Conservation (phyloP, 768 basidiomycete genomes). For the Rhodotorula diobovata region DNA sequence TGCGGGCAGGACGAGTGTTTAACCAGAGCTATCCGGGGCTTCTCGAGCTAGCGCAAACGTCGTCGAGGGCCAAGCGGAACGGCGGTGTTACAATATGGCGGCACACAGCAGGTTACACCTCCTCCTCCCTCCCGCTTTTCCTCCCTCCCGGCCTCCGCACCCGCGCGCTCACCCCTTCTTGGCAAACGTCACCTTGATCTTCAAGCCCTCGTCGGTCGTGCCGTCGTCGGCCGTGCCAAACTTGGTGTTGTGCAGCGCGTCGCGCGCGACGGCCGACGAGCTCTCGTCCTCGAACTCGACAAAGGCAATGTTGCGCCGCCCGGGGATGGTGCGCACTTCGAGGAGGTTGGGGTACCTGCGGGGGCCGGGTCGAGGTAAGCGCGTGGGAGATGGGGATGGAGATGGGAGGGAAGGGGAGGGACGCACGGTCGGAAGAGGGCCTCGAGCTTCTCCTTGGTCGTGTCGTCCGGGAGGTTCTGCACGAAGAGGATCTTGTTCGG, state of each 20-base stretch:
- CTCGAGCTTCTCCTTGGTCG: constrained; percentile 86
- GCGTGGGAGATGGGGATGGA: neutral
- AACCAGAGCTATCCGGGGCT: too few species aligned
- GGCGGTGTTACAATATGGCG: too few species aligned
- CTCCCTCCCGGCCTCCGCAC: too few species aligned
- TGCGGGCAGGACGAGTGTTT: too few species aligned
- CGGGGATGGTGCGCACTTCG: constrained; percentile 98
- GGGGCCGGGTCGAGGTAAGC: too few species aligned
- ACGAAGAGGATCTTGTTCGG: constrained; percentile 99
- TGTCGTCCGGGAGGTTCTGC: constrained; percentile 89
- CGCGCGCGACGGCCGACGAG: constrained; percentile 84
- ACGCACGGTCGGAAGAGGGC: constrained; percentile 85
- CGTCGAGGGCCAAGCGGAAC: too few species aligned
- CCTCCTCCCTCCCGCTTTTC: too few species aligned
- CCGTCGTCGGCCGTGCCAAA: constrained; percentile 47
- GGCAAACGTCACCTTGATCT: constrained; percentile 74
- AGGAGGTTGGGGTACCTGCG: constrained; percentile 83
- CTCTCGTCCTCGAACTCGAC: constrained; percentile 94
- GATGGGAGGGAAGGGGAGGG: neutral
- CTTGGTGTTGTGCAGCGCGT: constrained; percentile 95
- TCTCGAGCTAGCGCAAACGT: too few species aligned
- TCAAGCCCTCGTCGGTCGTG: constrained; percentile 84
- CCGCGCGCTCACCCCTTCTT: constrained; percentile 33
- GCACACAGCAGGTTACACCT: too few species aligned
- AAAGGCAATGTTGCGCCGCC: constrained; percentile 96